These are phyloP conservation scores for Diaporthe longicolla DNA, from an alignment of 2,329 filamentous ascomycete genomes.

Conservation along the genomic window DNA sequence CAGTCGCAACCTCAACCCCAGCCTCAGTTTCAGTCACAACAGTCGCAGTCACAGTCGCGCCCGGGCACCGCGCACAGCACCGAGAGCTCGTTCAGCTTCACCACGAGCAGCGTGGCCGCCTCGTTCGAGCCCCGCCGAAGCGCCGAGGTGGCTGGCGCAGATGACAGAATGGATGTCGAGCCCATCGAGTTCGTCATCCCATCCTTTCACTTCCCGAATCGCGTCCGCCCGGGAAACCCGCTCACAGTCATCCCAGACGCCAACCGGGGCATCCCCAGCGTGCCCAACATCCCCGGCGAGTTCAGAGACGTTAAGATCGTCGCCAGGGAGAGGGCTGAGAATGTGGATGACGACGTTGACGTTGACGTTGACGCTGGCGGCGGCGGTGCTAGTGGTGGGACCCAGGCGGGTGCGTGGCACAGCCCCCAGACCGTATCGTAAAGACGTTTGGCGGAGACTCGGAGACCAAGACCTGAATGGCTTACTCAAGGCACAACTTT, in stretches of 20 bases:
- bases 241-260: conserved; percentile 60
- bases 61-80: conserved; percentile 35
- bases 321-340: conserved; percentile 29
- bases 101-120: conserved; percentile 28
- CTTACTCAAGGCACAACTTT: background rate
- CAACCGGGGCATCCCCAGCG: conserved; percentile 62
- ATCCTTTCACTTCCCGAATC: conserved; percentile 52
- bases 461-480: background rate
- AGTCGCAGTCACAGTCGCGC: conserved; percentile 16
- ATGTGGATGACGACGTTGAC: background rate
- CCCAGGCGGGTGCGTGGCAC: conserved; percentile 23
- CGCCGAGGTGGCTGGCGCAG: conserved; percentile 33
- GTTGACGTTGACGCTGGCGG: background rate
- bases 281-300: conserved; percentile 60
- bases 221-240: conserved; percentile 46
- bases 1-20: background rate
- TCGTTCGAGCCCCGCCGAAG: conserved; percentile 33
- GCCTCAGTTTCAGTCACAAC: background rate
- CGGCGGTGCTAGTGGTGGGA: background rate
- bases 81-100: conserved; percentile 24
- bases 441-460: background rate
- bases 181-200: conserved; percentile 41
- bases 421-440: conserved; percentile 12
- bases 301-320: conserved; percentile 36
- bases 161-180: conserved; percentile 39